Evolutionary conservation across 805 yeast species (phyloP).

Genomic region (Lachancea nothofagi): DNA sequence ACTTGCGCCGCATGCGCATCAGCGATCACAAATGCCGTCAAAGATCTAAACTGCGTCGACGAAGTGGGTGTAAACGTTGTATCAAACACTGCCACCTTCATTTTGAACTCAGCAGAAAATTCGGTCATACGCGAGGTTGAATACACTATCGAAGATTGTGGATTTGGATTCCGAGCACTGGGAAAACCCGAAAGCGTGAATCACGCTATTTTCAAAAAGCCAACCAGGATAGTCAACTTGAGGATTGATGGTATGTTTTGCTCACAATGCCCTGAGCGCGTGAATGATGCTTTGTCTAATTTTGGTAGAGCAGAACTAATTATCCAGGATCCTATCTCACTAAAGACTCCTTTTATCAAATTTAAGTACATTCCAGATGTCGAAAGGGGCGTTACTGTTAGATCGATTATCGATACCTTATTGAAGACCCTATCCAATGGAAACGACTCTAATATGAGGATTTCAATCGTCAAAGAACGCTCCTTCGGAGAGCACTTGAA

Average conservation of each 20-base stretch:
- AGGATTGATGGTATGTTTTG: slow-evolving; percentile 44
- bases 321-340: slow-evolving; percentile 46
- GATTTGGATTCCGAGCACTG: slow-evolving; percentile 55
- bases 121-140: slow-evolving; percentile 38
- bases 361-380: slow-evolving; percentile 58
- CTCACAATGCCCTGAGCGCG: slow-evolving; percentile 57
- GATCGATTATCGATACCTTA: slow-evolving; percentile 49
- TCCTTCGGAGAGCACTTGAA: slow-evolving; percentile 61
- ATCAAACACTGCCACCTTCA: slow-evolving; percentile 58
- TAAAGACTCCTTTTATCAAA: slow-evolving; percentile 51
- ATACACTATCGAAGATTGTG: slow-evolving; percentile 56
- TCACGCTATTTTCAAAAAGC: slow-evolving; percentile 43
- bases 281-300: slow-evolving; percentile 43
- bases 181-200: slow-evolving; percentile 38
- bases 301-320: slow-evolving; percentile 52
- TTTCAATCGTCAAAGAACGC: slow-evolving; percentile 47
- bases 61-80: slow-evolving; percentile 52
- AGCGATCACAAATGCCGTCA: slow-evolving; percentile 45
- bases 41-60: slow-evolving; percentile 46
- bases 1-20: slow-evolving; percentile 68
- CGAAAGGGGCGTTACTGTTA: slow-evolving; percentile 39
- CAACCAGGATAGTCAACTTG: slow-evolving; percentile 52
- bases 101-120: slow-evolving; percentile 41
- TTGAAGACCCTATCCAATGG: slow-evolving; percentile 37
- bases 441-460: slow-evolving; percentile 38